phyloP scores from a whole-genome alignment of 2,329 filamentous ascomycete genomes.

The Rhynchosporium graminicola region DNA sequence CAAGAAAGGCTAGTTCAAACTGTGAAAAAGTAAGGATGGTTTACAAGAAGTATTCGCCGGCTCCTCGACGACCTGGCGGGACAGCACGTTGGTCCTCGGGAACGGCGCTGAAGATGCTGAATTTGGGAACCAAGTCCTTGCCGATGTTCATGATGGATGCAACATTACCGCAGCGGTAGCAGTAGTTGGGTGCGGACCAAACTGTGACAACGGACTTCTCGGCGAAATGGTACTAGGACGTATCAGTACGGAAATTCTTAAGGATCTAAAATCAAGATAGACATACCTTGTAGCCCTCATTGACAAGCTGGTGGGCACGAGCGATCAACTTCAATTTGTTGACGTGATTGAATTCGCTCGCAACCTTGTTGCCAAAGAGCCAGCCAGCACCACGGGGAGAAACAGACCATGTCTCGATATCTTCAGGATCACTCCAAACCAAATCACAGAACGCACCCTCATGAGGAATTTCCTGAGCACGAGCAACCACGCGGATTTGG shows the following conservation, averaged over 20 bases:
- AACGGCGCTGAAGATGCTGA: conserved; percentile 90
- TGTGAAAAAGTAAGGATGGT: conserved; percentile 13
- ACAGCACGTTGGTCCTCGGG: conserved; percentile 81
- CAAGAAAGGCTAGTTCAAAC: background rate
- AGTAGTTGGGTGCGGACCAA: conserved; percentile 55
- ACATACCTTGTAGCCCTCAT: conserved; percentile 70
- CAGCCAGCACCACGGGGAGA: conserved; percentile 66
- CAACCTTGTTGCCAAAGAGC: conserved; percentile 62
- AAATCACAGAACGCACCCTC: conserved; percentile 77
- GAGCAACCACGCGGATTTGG: conserved; percentile 72
- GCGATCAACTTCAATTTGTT: conserved; percentile 72
- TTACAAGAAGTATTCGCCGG: conserved; percentile 68
- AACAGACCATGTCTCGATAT: conserved; percentile 70
- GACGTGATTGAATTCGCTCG: conserved; percentile 76
- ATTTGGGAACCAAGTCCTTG: conserved; percentile 82
- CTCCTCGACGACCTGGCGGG: conserved; percentile 67
- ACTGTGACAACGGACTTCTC: conserved; percentile 90
- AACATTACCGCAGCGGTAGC: conserved; percentile 54
- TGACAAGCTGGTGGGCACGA: conserved; percentile 73
- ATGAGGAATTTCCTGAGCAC: conserved; percentile 75
- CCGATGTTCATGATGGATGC: conserved; percentile 86
- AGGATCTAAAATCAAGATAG: background rate
- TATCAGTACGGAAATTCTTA: conserved; percentile 36
- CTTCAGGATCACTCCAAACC: conserved; percentile 75
- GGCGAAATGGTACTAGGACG: conserved; percentile 78